A percentile compares a stretch with the other conserved stretches of the same genome.
Evolutionary conservation across 139 green algal genomes (phyloP).

Genomic region (Yamagishiella unicocca): DNA sequence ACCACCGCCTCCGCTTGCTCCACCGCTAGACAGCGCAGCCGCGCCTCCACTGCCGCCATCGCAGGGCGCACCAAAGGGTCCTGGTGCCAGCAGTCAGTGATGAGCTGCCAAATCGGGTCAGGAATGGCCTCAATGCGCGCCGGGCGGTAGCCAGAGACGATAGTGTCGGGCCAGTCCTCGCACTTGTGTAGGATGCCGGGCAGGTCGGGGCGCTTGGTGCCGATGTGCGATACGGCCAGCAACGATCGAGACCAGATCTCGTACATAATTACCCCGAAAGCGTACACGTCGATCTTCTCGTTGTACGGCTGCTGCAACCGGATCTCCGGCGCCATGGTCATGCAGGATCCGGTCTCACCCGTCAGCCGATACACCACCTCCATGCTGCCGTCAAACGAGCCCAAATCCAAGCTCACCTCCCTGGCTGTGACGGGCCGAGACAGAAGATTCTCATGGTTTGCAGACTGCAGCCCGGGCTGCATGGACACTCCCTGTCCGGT

Average conservation of each 20-base stretch:
- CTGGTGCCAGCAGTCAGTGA: constrained; percentile 42
- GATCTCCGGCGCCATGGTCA: constrained; percentile 43
- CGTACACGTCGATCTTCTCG: constrained; percentile 44
- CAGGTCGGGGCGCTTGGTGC: constrained; percentile 25
- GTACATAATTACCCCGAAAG: constrained; percentile 38
- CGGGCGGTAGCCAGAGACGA: constrained; percentile 30
- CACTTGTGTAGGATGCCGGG: not conserved
- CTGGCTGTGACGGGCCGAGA: too few relatives aligned
- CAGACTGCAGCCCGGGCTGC: too few relatives aligned
- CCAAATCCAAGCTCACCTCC: too few relatives aligned
- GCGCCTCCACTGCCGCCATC: constrained; percentile 24
- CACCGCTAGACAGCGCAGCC: not conserved
- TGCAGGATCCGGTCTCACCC: constrained; percentile 25
- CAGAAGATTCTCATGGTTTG: too few relatives aligned
- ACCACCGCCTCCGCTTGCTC: not conserved
- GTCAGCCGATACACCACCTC: constrained; percentile 31
- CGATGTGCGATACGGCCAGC: constrained; percentile 22
- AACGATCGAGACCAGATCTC: constrained; percentile 12
- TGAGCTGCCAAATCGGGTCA: constrained; percentile 23
- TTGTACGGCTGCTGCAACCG: constrained; percentile 40
- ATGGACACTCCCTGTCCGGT: too few relatives aligned
- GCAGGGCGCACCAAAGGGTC: constrained; percentile 27
- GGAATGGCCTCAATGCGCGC: not conserved
- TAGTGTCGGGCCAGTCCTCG: constrained; percentile 3
- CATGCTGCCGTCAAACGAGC: too few relatives aligned